Evolutionary conservation across 768 basidiomycete species (phyloP).

Genomic region (Boletus pseudopeckii): DNA sequence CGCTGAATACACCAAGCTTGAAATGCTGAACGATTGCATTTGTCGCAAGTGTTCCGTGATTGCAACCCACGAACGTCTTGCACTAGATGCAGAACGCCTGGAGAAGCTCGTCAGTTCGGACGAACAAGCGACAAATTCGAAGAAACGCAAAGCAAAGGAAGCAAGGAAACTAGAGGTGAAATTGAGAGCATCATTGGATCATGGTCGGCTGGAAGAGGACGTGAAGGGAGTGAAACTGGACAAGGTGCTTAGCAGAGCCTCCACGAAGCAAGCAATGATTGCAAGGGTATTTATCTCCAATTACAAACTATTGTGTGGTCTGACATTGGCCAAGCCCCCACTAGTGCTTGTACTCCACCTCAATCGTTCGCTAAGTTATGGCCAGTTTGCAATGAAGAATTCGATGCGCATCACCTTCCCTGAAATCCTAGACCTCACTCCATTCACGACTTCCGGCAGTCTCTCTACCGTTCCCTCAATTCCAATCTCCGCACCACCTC

Average conservation of each 20-base stretch:
- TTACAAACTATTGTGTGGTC: constrained; percentile 5
- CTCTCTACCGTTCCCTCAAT: constrained; percentile 67
- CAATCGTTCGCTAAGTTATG: constrained; percentile 85
- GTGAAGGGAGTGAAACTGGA: constrained; percentile 78
- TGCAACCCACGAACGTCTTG: constrained; percentile 66
- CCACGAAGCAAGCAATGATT: constrained; percentile 90
- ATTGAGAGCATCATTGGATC: constrained; percentile 61
- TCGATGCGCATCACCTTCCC: constrained; percentile 77
- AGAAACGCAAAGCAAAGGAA: constrained; percentile 74
- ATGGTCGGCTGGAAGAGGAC: constrained; percentile 81
- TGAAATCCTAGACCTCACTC: constrained; percentile 84
- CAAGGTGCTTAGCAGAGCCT: constrained; percentile 67
- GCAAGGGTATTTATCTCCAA: constrained; percentile 53
- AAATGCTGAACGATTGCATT: constrained; percentile 85
- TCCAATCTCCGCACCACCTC: constrained; percentile 66
- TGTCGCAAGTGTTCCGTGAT: constrained; percentile 89
- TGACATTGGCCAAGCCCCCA: constrained; percentile 59
- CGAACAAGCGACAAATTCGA: constrained; percentile 56
- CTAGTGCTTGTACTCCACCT: constrained; percentile 85
- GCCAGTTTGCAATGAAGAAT: constrained; percentile 78
- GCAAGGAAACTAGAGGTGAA: constrained; percentile 59
- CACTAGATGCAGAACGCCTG: constrained; percentile 58
- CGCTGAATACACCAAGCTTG: constrained; percentile 83
- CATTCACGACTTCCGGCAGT: constrained; percentile 79
- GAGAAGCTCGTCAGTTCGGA: constrained; percentile 34